phyloP scores from a whole-genome alignment of 2,329 filamentous ascomycete species.

The Ascosphaera apis region DNA sequence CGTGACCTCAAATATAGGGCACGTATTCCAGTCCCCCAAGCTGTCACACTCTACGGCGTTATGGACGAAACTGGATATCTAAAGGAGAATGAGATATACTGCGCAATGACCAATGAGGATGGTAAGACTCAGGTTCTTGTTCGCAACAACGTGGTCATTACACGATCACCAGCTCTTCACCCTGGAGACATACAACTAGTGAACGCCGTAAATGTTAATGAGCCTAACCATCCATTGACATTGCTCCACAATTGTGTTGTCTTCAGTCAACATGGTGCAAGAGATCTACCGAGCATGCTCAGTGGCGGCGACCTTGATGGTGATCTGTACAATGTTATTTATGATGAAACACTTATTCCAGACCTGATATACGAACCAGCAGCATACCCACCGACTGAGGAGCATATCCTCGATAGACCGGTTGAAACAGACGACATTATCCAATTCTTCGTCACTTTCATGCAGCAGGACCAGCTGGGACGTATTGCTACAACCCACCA shows the following conservation, averaged over 20 bases:
- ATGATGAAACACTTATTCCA: constrained; percentile 33
- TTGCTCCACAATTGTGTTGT: constrained; percentile 47
- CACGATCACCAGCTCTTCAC: constrained; percentile 59
- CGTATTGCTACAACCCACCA: constrained; percentile 42
- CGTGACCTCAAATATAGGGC: constrained; percentile 57
- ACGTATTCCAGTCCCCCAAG: constrained; percentile 46
- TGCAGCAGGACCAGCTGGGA: constrained; percentile 42
- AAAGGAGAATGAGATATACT: constrained; percentile 43
- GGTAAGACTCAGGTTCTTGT: constrained; percentile 11
- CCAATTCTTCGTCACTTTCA: constrained; percentile 59
- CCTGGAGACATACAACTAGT: constrained; percentile 57
- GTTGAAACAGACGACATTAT: constrained; percentile 47
- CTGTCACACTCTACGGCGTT: constrained; percentile 57
- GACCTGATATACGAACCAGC: constrained; percentile 31
- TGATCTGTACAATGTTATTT: constrained; percentile 62
- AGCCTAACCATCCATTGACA: neutral
- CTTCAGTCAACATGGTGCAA: constrained; percentile 46
- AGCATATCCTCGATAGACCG: constrained; percentile 34
- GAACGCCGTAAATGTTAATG: constrained; percentile 28
- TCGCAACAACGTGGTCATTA: constrained; percentile 34
- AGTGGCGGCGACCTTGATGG: constrained; percentile 69
- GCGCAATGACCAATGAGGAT: constrained; percentile 28
- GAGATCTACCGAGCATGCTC: constrained; percentile 57
- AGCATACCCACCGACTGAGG: constrained; percentile 39
- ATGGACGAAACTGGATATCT: constrained; percentile 61